A percentile compares a stretch with the other conserved stretches of the same genome.
Evolutionary conservation across 352 stramenopile species (phyloP).

Genomic region (Phytophthora parvispora): DNA sequence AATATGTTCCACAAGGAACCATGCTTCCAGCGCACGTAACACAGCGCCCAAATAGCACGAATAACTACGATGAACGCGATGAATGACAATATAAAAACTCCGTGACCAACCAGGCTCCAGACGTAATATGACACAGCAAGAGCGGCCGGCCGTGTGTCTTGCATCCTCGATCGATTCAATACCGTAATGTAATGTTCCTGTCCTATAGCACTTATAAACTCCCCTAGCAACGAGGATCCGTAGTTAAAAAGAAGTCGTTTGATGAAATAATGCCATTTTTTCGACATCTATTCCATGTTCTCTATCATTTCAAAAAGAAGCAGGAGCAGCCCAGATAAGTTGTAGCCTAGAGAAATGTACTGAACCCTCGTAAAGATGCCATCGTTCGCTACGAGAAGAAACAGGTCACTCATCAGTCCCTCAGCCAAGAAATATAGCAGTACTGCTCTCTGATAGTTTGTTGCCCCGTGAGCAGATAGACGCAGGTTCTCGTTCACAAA

Average conservation of each 20-base stretch:
- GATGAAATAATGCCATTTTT: neutral
- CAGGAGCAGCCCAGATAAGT: slow-evolving; percentile 26
- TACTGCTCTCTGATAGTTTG: slow-evolving; percentile 15
- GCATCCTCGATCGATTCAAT: slow-evolving; percentile 5
- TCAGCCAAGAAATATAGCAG: slow-evolving; percentile 29
- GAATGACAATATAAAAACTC: slow-evolving; percentile 10
- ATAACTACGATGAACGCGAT: slow-evolving; percentile 14
- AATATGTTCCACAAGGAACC: slow-evolving; percentile 3
- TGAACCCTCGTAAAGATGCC: slow-evolving; percentile 18
- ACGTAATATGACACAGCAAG: slow-evolving; percentile 11
- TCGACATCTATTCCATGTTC: slow-evolving; percentile 1
- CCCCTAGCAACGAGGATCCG: slow-evolving; percentile 20
- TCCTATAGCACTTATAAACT: slow-evolving; percentile 7
- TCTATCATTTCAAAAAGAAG: slow-evolving; percentile 32
- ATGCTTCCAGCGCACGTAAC: slow-evolving; percentile 3
- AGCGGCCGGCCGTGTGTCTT: neutral
- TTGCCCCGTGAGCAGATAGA: slow-evolving; percentile 9
- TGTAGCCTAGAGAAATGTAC: slow-evolving; percentile 31
- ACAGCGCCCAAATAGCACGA: neutral
- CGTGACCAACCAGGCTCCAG: slow-evolving; percentile 9
- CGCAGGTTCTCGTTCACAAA: slow-evolving; percentile 15
- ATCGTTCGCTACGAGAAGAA: slow-evolving; percentile 23
- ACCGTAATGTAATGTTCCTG: neutral
- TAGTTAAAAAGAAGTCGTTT: slow-evolving; percentile 22
- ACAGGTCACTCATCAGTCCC: slow-evolving; percentile 30